phyloP scores from a whole-genome alignment of 768 basidiomycete species.

The Amanita phalloides region DNA sequence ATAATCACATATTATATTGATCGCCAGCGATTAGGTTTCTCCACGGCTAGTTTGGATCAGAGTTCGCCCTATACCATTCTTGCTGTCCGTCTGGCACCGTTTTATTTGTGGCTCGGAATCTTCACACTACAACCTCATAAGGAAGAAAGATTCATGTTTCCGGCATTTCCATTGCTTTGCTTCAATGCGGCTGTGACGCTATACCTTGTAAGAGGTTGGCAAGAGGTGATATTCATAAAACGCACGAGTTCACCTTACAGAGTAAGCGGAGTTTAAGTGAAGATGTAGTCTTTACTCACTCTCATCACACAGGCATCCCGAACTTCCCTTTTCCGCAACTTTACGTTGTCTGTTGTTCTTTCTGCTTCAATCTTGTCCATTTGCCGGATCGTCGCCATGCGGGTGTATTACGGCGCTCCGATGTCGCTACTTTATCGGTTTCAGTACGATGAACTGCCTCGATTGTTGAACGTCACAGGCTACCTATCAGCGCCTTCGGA shows the following conservation, averaged over 20 bases:
- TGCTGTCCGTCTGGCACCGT: conserved; percentile 67
- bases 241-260: conserved; percentile 77
- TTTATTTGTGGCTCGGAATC: conserved; percentile 86
- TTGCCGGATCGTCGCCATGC: conserved; percentile 72
- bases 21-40: conserved; percentile 58
- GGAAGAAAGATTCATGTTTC: conserved; percentile 98
- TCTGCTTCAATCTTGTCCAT: conserved; percentile 59
- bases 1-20: conserved; percentile 66
- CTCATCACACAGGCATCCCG: conserved; percentile 54
- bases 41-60: conserved; percentile 37
- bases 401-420: conserved; percentile 88
- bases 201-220: conserved; percentile 80
- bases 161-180: conserved; percentile 82
- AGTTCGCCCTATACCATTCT: conserved; percentile 77
- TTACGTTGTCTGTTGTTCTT: conserved; percentile 65
- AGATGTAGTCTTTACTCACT: conserved; percentile 3
- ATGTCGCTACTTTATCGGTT: conserved; percentile 60
- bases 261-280: conserved; percentile 32
- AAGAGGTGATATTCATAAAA: conserved; percentile 66
- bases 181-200: conserved; percentile 91
- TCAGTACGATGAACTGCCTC: conserved; percentile 71
- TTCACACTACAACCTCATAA: conserved; percentile 84
- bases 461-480: conserved; percentile 64
- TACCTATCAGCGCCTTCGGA: conserved; percentile 36
- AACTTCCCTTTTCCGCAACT: conserved; percentile 61